Evolutionary conservation across 169 alveolate genomes (phyloP), one percentile per base, ranked within the genome.

Genomic region (Babesia ovata): DNA sequence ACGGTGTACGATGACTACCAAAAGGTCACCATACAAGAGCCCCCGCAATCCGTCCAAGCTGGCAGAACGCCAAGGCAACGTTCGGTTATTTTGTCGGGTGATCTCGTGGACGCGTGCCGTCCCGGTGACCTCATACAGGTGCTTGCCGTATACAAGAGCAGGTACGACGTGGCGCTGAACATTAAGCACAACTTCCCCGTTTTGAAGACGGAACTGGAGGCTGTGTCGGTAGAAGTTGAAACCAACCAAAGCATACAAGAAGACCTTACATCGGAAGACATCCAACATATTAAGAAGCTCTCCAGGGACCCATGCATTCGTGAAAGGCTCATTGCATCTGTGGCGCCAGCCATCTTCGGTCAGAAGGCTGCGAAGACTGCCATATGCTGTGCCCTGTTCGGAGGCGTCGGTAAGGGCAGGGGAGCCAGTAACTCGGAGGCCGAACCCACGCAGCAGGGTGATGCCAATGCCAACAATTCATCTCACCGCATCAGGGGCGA

Each of bases 81-180:
- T 54, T 98, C 96, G 79, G 98, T 97, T 2, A 90, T 97, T 36
- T 93, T 98, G 14, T 88, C 94, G 14, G 99, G 98, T 52, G 99
- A 98, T 86, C 84, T 96, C 69, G 99, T 98, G 8, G 99, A 98
- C 86, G 79, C 92, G 17, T 98, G 98, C 26, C 91, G 98, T 50
- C 99, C 99, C 21, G 99, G 99, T n/a, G 99, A 98, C 82, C 98
- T 96, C 77, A 98, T 98, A 29, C 98, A 95, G 76, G 93, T 97
- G 0, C 91, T 98, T 28, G 99, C 99, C 33, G 93, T 96, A 42
- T 98, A 95, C 90, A 92, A 95, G 74, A 94, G 97, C 54, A 95
- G 95, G 84, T 96, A 95, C 63, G 99, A 97, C 65, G 91, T 93
- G 22, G 94, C 95, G 49, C 87, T 97, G 69, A 98, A 97, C 84